Evolutionary conservation across 306 rosid species (phyloP), one percentile per base, ranked within the genome.

Genomic region (Trichosanthes cucumerina): DNA sequence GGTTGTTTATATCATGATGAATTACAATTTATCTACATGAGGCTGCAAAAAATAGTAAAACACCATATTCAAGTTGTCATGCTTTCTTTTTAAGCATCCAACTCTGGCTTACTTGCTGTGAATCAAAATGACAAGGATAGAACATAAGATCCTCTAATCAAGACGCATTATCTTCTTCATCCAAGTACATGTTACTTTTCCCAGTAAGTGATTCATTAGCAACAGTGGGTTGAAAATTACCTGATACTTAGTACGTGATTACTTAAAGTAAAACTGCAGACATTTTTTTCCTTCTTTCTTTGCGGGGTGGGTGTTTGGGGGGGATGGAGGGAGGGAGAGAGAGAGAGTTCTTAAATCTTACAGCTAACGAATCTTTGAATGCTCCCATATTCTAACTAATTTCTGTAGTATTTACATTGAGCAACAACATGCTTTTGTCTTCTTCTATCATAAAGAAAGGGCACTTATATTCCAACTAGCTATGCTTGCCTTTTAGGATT

Each of bases 401-500:
- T 23, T 2, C 39, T 15, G 23, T 71, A 23, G 39, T 41, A 46
- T 26, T 71, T 4, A 13, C 23, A 7, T 68, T 69, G 19, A 46
- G 57, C 14, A 46, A 23, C 76, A 39, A 24, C 57, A 24, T 14
- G 21, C 41, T 46, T 15, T 15, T 71, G 38, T 46, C 31, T 71
- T 71, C 43, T 73, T 73, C 43, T 47, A 24, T 47, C 21, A 6
- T 18, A 16, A 69, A 9, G 4, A 73, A 47, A 46, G 7, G 78
- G 58, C 44, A 57, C 44, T 44, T 44, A 26, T 21, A 18, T 66
- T 41, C 36, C 53, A 4, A 68, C 34, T 12, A 34, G 31, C 14
- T n/a, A 50, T 77, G 69, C 46, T 63, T 5, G 71, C 74, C 66
- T 58, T 76, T 76, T 60, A 69, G 23, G 28, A 76, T 62, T 83